phyloP scores from a whole-genome alignment of 1,284 basidiomycete genomes.

The Moesziomyces antarcticus region DNA sequence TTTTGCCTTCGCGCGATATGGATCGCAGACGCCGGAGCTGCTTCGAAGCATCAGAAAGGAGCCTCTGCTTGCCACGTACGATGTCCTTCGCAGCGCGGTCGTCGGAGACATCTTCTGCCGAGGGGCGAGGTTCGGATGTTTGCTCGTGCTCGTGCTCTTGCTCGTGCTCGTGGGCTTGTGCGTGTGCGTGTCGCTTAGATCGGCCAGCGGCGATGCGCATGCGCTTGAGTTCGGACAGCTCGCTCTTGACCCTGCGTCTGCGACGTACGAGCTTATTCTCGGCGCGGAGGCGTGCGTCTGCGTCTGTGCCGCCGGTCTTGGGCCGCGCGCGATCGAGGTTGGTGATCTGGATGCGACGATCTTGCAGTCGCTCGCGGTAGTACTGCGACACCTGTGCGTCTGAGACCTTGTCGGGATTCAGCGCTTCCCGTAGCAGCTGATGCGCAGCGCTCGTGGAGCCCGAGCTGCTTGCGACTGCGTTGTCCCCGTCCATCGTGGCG shows the following conservation, averaged over 20 bases:
- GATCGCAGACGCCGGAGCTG: conserved; percentile 29
- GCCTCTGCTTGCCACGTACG: conserved; percentile 30
- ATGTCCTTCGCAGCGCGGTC: conserved; percentile 8
- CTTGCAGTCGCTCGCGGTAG: conserved; percentile 40
- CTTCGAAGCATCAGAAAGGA: conserved; percentile 19
- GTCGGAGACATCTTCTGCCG: not conserved
- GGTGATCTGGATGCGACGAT: conserved; percentile 47
- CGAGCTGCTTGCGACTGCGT: conserved; percentile 19
- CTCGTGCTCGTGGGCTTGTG: too few species aligned
- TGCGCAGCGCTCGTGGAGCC: conserved; percentile 22
- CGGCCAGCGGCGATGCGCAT: conserved; percentile 31
- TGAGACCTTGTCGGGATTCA: conserved; percentile 19
- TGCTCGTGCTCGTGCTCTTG: too few species aligned
- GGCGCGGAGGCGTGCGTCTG: conserved; percentile 16
- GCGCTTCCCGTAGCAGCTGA: conserved; percentile 18
- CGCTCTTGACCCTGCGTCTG: conserved; percentile 41
- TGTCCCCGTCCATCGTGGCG: conserved; percentile 11
- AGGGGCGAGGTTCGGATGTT: not conserved
- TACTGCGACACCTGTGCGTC: conserved; percentile 34
- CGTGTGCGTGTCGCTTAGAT: conserved; percentile 4
- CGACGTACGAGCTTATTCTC: conserved; percentile 34
- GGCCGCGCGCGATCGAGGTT: conserved; percentile 49
- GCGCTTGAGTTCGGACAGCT: conserved; percentile 39
- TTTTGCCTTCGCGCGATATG: conserved; percentile 13
- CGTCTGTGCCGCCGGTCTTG: conserved; percentile 33